Evolutionary conservation across 78 protist species (phyloP), one percentile per base, ranked within the genome.

Genomic region (Tieghemostelium lacteum): DNA sequence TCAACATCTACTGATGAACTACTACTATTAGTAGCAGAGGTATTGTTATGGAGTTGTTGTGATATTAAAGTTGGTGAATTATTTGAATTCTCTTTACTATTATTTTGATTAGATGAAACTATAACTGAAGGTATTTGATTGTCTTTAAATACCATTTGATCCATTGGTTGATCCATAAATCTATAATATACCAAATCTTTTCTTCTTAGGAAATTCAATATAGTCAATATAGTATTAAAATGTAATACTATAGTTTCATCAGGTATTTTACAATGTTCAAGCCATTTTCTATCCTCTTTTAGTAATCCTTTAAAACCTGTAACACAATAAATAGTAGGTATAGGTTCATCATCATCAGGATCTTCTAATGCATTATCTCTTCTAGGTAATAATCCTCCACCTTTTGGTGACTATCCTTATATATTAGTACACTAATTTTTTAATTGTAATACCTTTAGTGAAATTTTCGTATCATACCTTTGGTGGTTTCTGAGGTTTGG

Each of bases 281-380:
- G 24, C 91, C 91, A 83, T 33, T 83, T 83, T n/a, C 72, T 31
- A 83, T 83, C 91, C 1, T 0, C 20, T 34, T 83, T 83, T 60
- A 55, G 54, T 33, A 83, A 33, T 28, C 91, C 91, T n/a, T 69
- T 61, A 70, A 40, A 14, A 45, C 49, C 65, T 17, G 45, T 54
- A 28, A 83, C 75, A 52, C 76, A 69, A 60, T 67, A 67, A 16
- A 83, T 40, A 3, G 78, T 58, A 33, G 91, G 91, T 0, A 33
- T 20, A 42, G 22, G 0, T 55, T 69, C 91, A 5, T 50, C 74
- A 1, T 64, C 73, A 31, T 64, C 73, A 8, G 62, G 65, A 3
- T 76, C 87, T 17, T 14, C 74, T n/a, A 3, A 3, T 19, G 26
- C 26, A 31, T 6, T 49, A 64, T 36, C 36, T 5, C 6, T 67